phyloP scores from a whole-genome alignment of 148 eudicot species.

The Hydrangea macrophylla region DNA sequence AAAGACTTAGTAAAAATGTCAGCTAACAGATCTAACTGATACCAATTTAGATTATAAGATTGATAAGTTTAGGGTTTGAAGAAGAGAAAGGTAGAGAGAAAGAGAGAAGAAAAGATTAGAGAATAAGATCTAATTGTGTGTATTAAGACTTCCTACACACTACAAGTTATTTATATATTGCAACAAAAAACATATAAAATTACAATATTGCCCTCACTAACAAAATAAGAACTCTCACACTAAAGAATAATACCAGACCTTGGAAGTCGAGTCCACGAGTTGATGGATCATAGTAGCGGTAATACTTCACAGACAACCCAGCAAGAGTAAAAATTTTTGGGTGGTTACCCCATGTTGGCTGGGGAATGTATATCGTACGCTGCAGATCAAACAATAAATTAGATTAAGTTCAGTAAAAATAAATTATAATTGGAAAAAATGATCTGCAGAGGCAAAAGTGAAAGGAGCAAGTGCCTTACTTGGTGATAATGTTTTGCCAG shows the following conservation, averaged over 20 bases:
- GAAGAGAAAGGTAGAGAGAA: too few relatives aligned
- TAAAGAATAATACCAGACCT: constrained; percentile 35
- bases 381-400: constrained; percentile 27
- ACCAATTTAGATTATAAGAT: too few relatives aligned
- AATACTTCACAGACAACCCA: constrained; percentile 79
- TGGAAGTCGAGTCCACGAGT: constrained; percentile 85
- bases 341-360: constrained; percentile 98
- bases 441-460: not conserved
- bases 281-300: constrained; percentile 83
- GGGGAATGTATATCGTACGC: constrained; percentile 84
- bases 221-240: too few relatives aligned
- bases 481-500: constrained; percentile 79
- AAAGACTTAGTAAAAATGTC: too few relatives aligned
- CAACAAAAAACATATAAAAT: too few relatives aligned
- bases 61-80: too few relatives aligned
- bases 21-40: too few relatives aligned
- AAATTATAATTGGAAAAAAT: not conserved
- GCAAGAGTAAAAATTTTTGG: constrained; percentile 71
- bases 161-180: too few relatives aligned
- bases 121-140: too few relatives aligned
- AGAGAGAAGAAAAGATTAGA: too few relatives aligned
- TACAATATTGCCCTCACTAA: too few relatives aligned
- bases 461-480: constrained; percentile 31
- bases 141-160: too few relatives aligned
- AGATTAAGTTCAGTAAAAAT: not conserved